phyloP scores from a whole-genome alignment of 2,329 filamentous ascomycete species.

The Biscogniauxia marginata region DNA sequence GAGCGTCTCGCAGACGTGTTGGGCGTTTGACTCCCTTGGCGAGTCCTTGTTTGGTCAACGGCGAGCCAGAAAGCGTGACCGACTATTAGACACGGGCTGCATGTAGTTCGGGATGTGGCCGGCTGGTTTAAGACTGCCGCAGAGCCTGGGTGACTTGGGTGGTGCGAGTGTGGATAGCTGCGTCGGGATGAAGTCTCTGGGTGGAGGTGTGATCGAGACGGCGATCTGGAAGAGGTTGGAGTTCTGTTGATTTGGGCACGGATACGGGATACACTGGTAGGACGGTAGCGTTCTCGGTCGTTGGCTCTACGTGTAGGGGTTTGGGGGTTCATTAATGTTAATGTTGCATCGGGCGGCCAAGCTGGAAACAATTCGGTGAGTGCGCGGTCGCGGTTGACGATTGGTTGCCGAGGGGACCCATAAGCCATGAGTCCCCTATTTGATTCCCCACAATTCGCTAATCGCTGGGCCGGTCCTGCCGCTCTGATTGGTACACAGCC shows the following conservation, averaged over 20 bases:
- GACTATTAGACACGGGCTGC: constrained; percentile 48
- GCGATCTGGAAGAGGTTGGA: neutral
- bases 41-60: constrained; percentile 26
- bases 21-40: constrained; percentile 27
- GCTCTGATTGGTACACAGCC: constrained; percentile 1
- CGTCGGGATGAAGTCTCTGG: constrained; percentile 3
- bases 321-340: constrained; percentile 14
- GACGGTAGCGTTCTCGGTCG: constrained; percentile 16
- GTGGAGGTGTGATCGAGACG: constrained; percentile 2
- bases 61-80: constrained; percentile 35
- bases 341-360: constrained; percentile 24
- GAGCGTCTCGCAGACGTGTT: constrained; percentile 36
- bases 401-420: constrained; percentile 31
- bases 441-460: constrained; percentile 18
- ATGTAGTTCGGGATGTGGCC: constrained; percentile 40
- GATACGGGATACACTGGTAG: constrained; percentile 16
- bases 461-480: constrained; percentile 7
- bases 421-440: constrained; percentile 24
- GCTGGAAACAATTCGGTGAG: constrained; percentile 26
- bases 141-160: constrained; percentile 22
- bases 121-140: constrained; percentile 18
- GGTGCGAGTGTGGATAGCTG: constrained; percentile 18
- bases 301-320: constrained; percentile 8
- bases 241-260: neutral
- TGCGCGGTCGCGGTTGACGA: constrained; percentile 23